Base-by-base conservation (phyloP, 257 asterid species). In the Eustoma russellianum region DNA sequence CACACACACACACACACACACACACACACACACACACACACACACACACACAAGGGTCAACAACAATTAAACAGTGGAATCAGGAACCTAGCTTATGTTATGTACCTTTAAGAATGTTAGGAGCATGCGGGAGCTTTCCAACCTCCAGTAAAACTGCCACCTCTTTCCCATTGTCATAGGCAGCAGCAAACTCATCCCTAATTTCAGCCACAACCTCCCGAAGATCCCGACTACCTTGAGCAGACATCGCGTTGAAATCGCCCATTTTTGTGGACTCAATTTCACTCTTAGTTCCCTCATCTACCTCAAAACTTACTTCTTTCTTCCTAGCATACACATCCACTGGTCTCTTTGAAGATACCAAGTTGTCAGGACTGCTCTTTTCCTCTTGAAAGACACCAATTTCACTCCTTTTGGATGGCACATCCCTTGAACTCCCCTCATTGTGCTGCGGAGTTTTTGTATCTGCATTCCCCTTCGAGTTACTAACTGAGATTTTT, bases 91-190 rank as follows among this genome's bases (percentile, higher is more conserved):
- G 53, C 45, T 41, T 62, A 67, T 54, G 57, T 7, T 64, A 49
- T 24, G 3, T 70, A 92, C 98, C 98, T 88, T 75, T 83, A 35
- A 75, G 64, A 58, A 85, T 62, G 61, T 83, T 72, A 46, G 87
- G 95, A 70, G 81, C 94, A 77, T 88, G 83, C 46, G 95, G 98
- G 69, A 84, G 59, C 77, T 82, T 88, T 49, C 97, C 97, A 62
- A 81, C 95, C 77, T 92, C 98, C 56, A 92, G 98, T 94, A 88
- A 64, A 69, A 81, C 24, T 10, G 94, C 94, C 4, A 92, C 97
- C 76, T 92, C 98, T 63, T 74, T 85, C 47, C 98, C 98, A 57
- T 77, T 77, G 48, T 74, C 66, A 55, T 97, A 79, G 48, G 97
- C 98, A 45, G 78, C 70, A 72, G 81, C 91, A 46, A 92, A 92